Conservation (phyloP, 2,329 filamentous ascomycete genomes). For the Beauveria sp. region DNA sequence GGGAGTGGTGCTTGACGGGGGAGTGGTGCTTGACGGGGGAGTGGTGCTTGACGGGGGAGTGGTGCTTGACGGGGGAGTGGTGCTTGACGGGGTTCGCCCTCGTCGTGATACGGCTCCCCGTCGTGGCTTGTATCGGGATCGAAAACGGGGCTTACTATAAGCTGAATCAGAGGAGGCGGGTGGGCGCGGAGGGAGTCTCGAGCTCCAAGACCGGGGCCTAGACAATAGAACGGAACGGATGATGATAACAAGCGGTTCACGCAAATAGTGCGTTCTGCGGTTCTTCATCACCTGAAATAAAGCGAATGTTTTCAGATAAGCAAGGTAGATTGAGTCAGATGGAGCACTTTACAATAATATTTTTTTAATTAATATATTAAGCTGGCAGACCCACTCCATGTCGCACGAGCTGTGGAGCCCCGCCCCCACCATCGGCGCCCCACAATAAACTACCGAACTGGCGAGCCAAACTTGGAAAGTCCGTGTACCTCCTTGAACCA, state of each 20-base stretch:
- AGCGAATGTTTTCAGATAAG: not conserved
- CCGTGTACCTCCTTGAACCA: not conserved
- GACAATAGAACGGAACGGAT: too few species aligned
- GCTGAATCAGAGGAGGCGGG: conserved; percentile 1
- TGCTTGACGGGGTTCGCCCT: not conserved
- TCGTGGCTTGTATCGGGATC: conserved; percentile 2
- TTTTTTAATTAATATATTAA: not conserved
- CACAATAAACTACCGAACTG: not conserved
- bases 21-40: not conserved
- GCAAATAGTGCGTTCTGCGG: too few species aligned
- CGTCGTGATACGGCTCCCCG: not conserved
- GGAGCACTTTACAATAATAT: not conserved
- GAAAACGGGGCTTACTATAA: conserved; percentile 2
- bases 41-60: not conserved
- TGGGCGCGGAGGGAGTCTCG: not conserved
- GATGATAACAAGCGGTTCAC: too few species aligned
- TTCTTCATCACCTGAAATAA: not conserved
- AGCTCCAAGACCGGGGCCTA: not conserved
- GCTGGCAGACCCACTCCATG: not conserved
- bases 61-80: not conserved
- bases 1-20: not conserved
- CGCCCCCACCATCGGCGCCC: not conserved
- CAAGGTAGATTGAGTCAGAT: not conserved
- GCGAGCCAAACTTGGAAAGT: not conserved
- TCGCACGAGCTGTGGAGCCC: not conserved